phyloP scores from a whole-genome alignment of 2,329 filamentous ascomycete species.

The Raffaelea albimanens region DNA sequence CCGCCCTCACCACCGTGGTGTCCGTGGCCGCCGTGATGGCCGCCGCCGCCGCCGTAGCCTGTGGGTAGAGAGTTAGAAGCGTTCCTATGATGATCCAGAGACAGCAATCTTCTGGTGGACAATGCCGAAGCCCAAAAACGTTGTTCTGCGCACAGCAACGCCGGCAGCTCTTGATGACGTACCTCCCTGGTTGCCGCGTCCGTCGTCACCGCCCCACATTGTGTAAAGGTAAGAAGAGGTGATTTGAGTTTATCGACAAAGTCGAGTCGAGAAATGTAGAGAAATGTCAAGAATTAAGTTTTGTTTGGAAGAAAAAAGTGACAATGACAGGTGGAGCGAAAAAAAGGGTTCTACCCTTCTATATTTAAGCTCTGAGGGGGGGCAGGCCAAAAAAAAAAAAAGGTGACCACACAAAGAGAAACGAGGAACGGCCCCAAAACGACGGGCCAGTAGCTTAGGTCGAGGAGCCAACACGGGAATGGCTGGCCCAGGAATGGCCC shows the following conservation, averaged over 20 bases:
- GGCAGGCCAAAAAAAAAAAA: not conserved
- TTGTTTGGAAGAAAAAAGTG: not conserved
- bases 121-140: no score
- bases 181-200: not conserved
- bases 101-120: no score
- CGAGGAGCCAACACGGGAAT: not conserved
- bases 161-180: no score
- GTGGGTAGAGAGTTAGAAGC: no score
- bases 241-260: not conserved
- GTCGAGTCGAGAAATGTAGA: no score
- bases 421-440: no score
- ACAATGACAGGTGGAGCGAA: not conserved
- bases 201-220: constrained; percentile 7
- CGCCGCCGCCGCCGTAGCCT: not conserved
- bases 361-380: not conserved
- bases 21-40: not conserved
- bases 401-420: no score
- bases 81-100: no score
- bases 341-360: no score
- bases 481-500: not conserved
- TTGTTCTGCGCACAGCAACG: no score
- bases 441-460: no score
- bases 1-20: not conserved
- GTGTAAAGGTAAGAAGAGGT: not conserved
- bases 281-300: no score